These are phyloP conservation scores for Dittrichia graveolens DNA, from an alignment of 129 eudicot species.

Conservation along the genomic window DNA sequence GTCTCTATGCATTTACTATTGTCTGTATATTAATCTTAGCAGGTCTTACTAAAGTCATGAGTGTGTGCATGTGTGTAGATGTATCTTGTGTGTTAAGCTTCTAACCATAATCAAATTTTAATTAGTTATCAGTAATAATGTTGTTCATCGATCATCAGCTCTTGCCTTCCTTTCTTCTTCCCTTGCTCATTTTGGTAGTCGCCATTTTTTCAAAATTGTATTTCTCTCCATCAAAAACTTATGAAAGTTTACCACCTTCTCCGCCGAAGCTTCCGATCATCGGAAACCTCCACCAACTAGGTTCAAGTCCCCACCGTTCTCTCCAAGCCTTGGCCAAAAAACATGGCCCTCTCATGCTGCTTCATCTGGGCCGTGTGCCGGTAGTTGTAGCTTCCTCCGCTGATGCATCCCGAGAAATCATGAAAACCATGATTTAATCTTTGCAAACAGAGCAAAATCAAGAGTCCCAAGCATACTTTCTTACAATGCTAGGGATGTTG, in stretches of 20 bases:
- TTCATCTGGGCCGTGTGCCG: not conserved
- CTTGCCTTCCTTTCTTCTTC: too few relatives aligned
- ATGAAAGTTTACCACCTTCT: not conserved
- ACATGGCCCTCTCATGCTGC: not conserved
- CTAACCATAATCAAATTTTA: too few relatives aligned
- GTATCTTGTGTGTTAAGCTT: too few relatives aligned
- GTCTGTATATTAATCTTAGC: too few relatives aligned
- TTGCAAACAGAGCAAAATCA: slow-evolving; percentile 31
- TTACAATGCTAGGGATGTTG: slow-evolving; percentile 36
- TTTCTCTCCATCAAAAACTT: not conserved
- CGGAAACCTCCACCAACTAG: slow-evolving; percentile 4
- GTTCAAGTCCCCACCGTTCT: not conserved
- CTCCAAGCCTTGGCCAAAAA: not conserved
- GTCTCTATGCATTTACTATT: too few relatives aligned
- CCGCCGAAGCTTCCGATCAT: slow-evolving; percentile 8
- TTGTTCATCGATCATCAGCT: too few relatives aligned
- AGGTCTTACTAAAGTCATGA: too few relatives aligned
- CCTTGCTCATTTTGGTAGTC: too few relatives aligned
- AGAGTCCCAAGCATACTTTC: slow-evolving; percentile 25
- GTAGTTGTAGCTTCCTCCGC: not conserved
- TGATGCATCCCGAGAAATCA: slow-evolving; percentile 1
- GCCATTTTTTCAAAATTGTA: too few relatives aligned
- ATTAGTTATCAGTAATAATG: too few relatives aligned
- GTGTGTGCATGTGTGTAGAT: too few relatives aligned
- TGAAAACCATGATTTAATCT: slow-evolving; percentile 52